Evolutionary conservation across 192 early-diverging fungal genomes (phyloP).

Genomic region (Coemansia sp.): DNA sequence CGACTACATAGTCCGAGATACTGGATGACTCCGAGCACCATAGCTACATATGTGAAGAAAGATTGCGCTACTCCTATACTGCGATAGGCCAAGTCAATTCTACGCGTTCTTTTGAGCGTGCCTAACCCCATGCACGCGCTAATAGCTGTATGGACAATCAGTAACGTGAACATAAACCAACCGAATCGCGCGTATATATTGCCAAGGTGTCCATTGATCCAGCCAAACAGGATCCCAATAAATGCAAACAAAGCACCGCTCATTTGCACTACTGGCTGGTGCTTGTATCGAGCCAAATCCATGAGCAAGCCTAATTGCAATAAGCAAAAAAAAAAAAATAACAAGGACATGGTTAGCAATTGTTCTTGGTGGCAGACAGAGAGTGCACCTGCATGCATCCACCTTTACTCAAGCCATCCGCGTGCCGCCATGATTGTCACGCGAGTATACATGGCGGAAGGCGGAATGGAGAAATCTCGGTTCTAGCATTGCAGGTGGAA

Average conservation of each 20-base stretch:
- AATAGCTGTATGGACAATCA: slow-evolving; percentile 49
- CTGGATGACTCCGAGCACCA: slow-evolving; percentile 63
- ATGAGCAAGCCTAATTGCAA: slow-evolving; percentile 52
- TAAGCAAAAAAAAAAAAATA: neutral
- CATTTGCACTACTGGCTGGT: slow-evolving; percentile 58
- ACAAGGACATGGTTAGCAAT: neutral
- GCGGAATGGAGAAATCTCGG: neutral
- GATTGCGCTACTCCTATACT: slow-evolving; percentile 42
- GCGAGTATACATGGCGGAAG: neutral
- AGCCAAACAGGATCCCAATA: slow-evolving; percentile 61
- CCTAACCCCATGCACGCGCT: slow-evolving; percentile 48
- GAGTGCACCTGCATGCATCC: neutral
- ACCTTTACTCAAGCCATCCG: neutral
- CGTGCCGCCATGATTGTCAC: neutral
- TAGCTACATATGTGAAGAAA: slow-evolving; percentile 59
- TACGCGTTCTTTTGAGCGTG: slow-evolving; percentile 27
- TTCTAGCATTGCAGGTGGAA: neutral
- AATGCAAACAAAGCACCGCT: slow-evolving; percentile 48
- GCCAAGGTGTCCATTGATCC: slow-evolving; percentile 54
- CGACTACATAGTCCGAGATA: slow-evolving; percentile 58
- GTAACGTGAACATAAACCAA: slow-evolving; percentile 53
- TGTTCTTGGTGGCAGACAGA: neutral
- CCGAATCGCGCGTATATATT: slow-evolving; percentile 62
- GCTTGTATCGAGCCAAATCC: slow-evolving; percentile 52
- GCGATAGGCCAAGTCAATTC: slow-evolving; percentile 43